A percentile compares a stretch with the other conserved stretches of the same genome.
phyloP scores from a whole-genome alignment of 2,329 filamentous ascomycete genomes.

The Pseudocercospora crystallina region DNA sequence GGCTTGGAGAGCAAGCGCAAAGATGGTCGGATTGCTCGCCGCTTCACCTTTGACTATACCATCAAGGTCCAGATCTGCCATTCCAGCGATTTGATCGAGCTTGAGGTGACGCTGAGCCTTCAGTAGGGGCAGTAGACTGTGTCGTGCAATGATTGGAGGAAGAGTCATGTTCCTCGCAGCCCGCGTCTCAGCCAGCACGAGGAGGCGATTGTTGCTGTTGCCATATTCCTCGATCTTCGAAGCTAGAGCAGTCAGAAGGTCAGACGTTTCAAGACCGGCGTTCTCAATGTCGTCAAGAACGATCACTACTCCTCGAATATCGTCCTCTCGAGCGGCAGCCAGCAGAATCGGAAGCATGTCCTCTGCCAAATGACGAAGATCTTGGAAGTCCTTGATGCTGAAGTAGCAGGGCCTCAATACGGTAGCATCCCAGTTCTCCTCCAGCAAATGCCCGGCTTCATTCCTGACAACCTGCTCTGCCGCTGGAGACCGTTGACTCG shows the following conservation, averaged over 20 bases:
- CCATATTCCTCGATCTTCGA: neutral
- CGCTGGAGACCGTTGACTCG: neutral
- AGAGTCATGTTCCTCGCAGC: no score
- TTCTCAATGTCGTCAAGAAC: slow-evolving; percentile 1
- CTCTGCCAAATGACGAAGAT: neutral
- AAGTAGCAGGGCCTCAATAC: neutral
- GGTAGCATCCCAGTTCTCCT: neutral
- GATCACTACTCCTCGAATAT: neutral
- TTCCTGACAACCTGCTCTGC: neutral
- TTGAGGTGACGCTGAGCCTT: no score
- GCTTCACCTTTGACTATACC: neutral
- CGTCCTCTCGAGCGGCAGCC: neutral
- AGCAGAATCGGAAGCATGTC: neutral
- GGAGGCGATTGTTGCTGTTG: neutral
- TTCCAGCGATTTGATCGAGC: no score
- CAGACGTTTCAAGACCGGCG: neutral
- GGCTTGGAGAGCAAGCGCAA: slow-evolving; percentile 2
- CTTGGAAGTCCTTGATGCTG: neutral
- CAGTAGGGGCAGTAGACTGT: no score
- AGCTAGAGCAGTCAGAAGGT: neutral
- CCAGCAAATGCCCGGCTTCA: neutral
- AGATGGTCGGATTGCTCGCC: neutral
- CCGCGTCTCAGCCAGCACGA: neutral
- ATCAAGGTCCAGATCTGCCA: no score
- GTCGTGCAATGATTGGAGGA: no score